Base-by-base conservation (phyloP, 192 early-diverging fungal genomes). In the Rhizoclosmatium sp. region DNA sequence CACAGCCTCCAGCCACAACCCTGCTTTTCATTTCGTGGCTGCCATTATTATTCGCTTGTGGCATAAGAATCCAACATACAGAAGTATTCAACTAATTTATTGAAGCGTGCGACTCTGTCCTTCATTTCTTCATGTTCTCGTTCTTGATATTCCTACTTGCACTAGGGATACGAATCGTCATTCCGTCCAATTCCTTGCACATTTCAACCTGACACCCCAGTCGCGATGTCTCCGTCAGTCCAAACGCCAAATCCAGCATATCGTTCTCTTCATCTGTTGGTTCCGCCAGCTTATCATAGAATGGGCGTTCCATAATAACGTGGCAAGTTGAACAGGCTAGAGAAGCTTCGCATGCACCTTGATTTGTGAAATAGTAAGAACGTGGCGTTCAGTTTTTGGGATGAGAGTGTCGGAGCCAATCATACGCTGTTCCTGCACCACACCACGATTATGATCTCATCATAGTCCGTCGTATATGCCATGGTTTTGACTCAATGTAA, bases 231-330 rank as follows among this genome's bases (percentile, higher is more conserved):
- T 98, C 96, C 10, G 96, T 97, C 72, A 98, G 87, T 10, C 95
- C 96, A 88, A 96, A 99, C 14, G 96, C 96, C 78, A 99, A 78
- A 86, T 99, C 97, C 58, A 99, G 83, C 96, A 99, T 98, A 82
- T 99, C 97, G 79, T 98, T 96, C 75, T 99, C 97, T 80, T 99
- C 97, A 82, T 99, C 97, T 3, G 92, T 90, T 2, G 97, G 97
- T 81, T 98, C 96, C 23, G 93, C 94, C 65, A 99, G 86, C 74
- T 89, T 92, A 47, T 95, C 89, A 84, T 91, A 99, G 73, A 93
- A 91, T 41, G 92, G 84, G 39, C 90, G 91, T 1, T 94, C 93
- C 71, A 95, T 82, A 40, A 99, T 93, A 45, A 99, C 93, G 82
- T 99, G 97, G 85, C 97, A 97, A 0, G 95, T 97, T 12, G 96